phyloP scores from a whole-genome alignment of 108 stramenopile genomes.

The Discostella stelligeroides region DNA sequence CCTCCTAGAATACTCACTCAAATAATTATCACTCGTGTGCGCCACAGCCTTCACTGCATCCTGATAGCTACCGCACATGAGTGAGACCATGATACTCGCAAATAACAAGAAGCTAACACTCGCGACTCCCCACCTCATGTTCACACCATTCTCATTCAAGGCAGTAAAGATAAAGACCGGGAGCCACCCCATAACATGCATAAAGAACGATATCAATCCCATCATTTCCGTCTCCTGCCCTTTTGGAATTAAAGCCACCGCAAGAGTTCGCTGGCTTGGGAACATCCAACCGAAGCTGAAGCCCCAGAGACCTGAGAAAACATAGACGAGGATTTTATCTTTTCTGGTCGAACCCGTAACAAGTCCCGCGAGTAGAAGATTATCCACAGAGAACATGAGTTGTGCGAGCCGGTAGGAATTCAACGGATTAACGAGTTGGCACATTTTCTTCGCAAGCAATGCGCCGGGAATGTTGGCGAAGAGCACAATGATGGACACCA shows the following conservation, averaged over 20 bases:
- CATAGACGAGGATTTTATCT: conserved; percentile 40
- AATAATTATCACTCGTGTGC: conserved; percentile 37
- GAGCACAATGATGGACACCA: conserved; percentile 45
- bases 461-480: conserved; percentile 58
- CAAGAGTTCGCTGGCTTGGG: conserved; percentile 50
- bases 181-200: conserved; percentile 68
- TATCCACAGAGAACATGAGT: conserved; percentile 28
- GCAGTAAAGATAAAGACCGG: conserved; percentile 72
- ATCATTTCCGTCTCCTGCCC: conserved; percentile 64
- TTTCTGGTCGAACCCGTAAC: conserved; percentile 37
- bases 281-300: conserved; percentile 52
- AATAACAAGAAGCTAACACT: conserved; percentile 37
- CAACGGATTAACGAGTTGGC: conserved; percentile 47
- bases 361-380: conserved; percentile 38
- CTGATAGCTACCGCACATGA: conserved; percentile 40
- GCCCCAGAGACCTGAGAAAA: conserved; percentile 24
- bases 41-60: conserved; percentile 31
- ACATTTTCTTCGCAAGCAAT: conserved; percentile 46
- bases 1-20: conserved; percentile 23
- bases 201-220: conserved; percentile 56
- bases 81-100: conserved; percentile 21
- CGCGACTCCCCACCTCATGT: conserved; percentile 52
- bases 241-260: conserved; percentile 49
- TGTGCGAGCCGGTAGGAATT: conserved; percentile 47
- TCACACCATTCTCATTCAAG: conserved; percentile 71